Evolutionary conservation across 768 basidiomycete genomes (phyloP), one percentile per base, ranked within the genome.

Genomic region (Pulveroboletus frians): DNA sequence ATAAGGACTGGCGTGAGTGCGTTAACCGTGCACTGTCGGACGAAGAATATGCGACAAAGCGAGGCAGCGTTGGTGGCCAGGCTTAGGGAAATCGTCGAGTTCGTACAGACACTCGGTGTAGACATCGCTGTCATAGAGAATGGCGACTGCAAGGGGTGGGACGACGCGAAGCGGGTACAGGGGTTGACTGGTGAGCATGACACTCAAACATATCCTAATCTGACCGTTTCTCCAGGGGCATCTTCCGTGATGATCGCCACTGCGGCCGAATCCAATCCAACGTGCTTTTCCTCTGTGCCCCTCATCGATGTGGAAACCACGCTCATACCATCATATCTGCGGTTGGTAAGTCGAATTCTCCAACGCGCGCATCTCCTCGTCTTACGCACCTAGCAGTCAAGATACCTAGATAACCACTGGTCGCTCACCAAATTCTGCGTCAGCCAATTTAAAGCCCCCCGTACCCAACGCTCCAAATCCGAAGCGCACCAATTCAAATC

Each of bases 161-260:
- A 84, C 55, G 92, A 94, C 59, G 86, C 87, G 41, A 82, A 80
- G 51, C 77, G 83, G 39, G 79, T 97, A 31, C 77, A 85, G 37
- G 73, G 74, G 42, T 66, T 82, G 23, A 98, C 94, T 27, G 88
- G 92, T 83, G 59, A 41, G 77, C 68, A 1, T 20, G 11, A 10
- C 4, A 7, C 53, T 30, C 1, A 18, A 21, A 9, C 10, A 27
- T 23, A 13, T 26, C 42, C 27, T 17, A 14, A 26, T 31, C 40
- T 52, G 26, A 48, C 41, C 18, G 26, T 23, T 40, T 15, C 32
- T 21, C 21, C 18, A 87, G 86, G 84, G 3, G 92, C 91, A 10
- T 81, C 88, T 59, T 93, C 92, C 0, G 84, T 92, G 35, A 99
- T 99, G 96, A 87, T 99, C 35, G 96, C 96, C 18, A 85, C 93